Conservation (phyloP, 768 basidiomycete species). For the Auriscalpium vulgare region DNA sequence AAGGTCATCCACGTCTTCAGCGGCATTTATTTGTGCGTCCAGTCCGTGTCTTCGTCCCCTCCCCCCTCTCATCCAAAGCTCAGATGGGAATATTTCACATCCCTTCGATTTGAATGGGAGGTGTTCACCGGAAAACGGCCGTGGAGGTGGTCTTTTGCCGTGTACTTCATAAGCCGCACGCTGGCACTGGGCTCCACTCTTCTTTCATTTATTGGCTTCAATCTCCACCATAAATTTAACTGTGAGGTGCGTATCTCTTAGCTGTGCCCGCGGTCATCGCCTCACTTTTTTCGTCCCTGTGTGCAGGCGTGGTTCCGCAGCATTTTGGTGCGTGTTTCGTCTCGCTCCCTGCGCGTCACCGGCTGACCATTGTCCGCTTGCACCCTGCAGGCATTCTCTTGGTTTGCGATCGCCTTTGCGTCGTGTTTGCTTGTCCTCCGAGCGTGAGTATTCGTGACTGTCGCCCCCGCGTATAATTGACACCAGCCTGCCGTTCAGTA, state of each 20-base stretch:
- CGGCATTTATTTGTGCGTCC: slow-evolving; percentile 9
- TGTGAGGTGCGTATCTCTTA: slow-evolving; percentile 10
- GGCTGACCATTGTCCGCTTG: neutral
- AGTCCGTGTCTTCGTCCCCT: neutral
- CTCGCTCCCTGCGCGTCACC: neutral
- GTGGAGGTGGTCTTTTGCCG: slow-evolving; percentile 13
- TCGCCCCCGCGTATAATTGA: too few relatives aligned
- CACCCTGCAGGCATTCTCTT: neutral
- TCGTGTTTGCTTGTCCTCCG: slow-evolving; percentile 13
- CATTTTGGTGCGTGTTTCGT: neutral
- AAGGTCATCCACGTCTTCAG: slow-evolving; percentile 7
- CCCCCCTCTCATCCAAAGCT: too few relatives aligned
- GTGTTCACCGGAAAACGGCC: slow-evolving; percentile 13
- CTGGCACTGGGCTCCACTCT: slow-evolving; percentile 1
- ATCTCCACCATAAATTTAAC: slow-evolving; percentile 1
- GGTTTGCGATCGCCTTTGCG: slow-evolving; percentile 10
- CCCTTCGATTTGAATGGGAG: slow-evolving; percentile 12
- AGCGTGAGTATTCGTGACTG: neutral
- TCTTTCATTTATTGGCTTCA: slow-evolving; percentile 10
- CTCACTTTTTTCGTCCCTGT: too few relatives aligned
- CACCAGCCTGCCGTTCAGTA: neutral
- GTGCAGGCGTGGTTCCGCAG: slow-evolving; percentile 9
- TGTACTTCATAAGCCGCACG: slow-evolving; percentile 4
- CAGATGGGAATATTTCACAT: slow-evolving; percentile 14
- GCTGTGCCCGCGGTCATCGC: too few relatives aligned